Evolutionary conservation across 768 basidiomycete species (phyloP).

Genomic region (Ramaria sp.): DNA sequence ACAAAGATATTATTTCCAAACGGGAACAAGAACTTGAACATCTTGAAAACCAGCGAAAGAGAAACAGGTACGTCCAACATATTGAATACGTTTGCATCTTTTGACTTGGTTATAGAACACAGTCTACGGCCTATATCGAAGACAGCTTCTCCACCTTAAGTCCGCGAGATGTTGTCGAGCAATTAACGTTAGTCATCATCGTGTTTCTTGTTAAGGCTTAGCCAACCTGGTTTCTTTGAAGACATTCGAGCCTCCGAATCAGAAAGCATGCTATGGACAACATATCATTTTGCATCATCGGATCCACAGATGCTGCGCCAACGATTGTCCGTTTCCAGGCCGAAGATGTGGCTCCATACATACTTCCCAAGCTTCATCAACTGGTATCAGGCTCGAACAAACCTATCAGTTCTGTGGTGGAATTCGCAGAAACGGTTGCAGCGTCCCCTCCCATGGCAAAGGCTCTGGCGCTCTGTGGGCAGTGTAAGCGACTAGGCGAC

Average conservation of each 20-base stretch:
- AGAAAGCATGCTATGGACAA: slow-evolving; percentile 16
- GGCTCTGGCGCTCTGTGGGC: slow-evolving; percentile 13
- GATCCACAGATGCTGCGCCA: slow-evolving; percentile 9
- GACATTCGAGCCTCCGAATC: slow-evolving; percentile 13
- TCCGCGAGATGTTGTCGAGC: slow-evolving; percentile 13
- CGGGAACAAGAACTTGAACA: slow-evolving; percentile 8
- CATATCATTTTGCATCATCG: slow-evolving; percentile 13
- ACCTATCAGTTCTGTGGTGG: slow-evolving; percentile 9
- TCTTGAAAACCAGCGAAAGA: slow-evolving; percentile 10
- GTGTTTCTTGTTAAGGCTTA: not conserved
- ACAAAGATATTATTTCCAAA: slow-evolving; percentile 8
- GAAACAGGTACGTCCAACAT: slow-evolving; percentile 12
- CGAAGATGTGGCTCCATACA: slow-evolving; percentile 12
- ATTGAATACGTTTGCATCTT: not conserved
- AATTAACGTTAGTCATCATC: slow-evolving; percentile 12
- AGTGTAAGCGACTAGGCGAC: slow-evolving; percentile 13
- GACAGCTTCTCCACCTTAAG: slow-evolving; percentile 11
- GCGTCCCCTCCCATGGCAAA: slow-evolving; percentile 14
- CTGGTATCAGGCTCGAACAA: slow-evolving; percentile 11
- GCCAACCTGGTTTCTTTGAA: not conserved
- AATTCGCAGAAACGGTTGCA: slow-evolving; percentile 12
- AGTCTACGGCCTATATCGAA: slow-evolving; percentile 13
- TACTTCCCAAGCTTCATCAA: slow-evolving; percentile 15
- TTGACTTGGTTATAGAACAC: slow-evolving; percentile 9
- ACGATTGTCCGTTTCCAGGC: slow-evolving; percentile 12